These are phyloP conservation scores for Schrenkiella parvula DNA, from an alignment of 345 rosid genomes.

Conservation along the genomic window DNA sequence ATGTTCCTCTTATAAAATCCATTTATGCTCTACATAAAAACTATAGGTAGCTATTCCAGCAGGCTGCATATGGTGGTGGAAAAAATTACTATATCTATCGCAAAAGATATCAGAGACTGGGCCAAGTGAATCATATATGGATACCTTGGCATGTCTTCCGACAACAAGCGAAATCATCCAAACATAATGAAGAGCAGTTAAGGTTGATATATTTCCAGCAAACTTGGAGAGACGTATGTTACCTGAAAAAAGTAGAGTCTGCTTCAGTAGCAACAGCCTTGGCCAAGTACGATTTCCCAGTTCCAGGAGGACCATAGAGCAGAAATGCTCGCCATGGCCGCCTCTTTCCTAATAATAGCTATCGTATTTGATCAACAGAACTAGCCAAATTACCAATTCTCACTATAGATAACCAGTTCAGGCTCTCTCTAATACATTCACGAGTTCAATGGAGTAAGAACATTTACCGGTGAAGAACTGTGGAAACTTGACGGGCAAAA, in stretches of 20 bases:
- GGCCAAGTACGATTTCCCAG: slow-evolving; percentile 92
- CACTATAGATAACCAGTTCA: not conserved
- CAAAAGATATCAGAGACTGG: not conserved
- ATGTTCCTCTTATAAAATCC: not conserved
- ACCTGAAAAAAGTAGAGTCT: slow-evolving; percentile 94
- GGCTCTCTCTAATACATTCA: not conserved
- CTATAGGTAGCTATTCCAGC: not conserved
- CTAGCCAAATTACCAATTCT: not conserved
- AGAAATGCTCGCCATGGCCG: slow-evolving; percentile 91
- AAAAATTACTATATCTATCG: not conserved
- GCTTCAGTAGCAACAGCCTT: slow-evolving; percentile 99
- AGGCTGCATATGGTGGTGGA: not conserved
- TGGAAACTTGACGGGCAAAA: slow-evolving; percentile 87
- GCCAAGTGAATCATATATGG: not conserved
- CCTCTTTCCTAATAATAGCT: slow-evolving; percentile 61
- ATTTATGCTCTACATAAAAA: not conserved
- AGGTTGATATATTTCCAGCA: not conserved
- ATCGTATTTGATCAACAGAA: not conserved
- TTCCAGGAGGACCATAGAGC: slow-evolving; percentile 93
- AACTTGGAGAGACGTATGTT: not conserved
- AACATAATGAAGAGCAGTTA: not conserved
- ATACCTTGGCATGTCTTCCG: slow-evolving; percentile 1
- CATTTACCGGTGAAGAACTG: slow-evolving; percentile 80
- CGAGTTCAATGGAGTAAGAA: not conserved
- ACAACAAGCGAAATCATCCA: not conserved